Percentiles rank a stretch among this genome's conserved stretches.
phyloP scores from a whole-genome alignment of 1,284 basidiomycete genomes.

The Vanrija sp. region DNA sequence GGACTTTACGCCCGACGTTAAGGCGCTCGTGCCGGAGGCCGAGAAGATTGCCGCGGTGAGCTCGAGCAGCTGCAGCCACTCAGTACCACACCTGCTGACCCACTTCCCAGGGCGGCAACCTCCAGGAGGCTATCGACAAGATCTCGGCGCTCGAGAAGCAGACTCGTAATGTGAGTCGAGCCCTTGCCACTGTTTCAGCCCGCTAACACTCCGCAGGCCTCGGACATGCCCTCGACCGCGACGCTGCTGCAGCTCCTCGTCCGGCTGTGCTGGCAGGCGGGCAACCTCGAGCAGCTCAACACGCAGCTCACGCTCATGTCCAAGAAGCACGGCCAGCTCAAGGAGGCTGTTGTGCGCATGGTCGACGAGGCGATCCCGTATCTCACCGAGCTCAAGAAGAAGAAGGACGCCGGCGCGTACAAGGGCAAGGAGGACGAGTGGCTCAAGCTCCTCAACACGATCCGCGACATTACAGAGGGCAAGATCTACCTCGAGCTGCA shows the following conservation, averaged over 20 bases:
- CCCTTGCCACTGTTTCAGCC: background rate
- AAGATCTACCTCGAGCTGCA: constrained; percentile 99
- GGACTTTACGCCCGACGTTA: constrained; percentile 55
- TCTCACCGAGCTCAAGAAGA: constrained; percentile 62
- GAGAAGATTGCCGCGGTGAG: constrained; percentile 51
- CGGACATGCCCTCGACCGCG: constrained; percentile 86
- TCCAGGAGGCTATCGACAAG: constrained; percentile 84
- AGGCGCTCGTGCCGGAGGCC: constrained; percentile 50
- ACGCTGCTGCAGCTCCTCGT: no score
- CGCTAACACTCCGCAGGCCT: constrained; percentile 59
- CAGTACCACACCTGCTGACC: background rate
- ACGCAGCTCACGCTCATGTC: constrained; percentile 67
- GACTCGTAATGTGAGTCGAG: constrained; percentile 75
- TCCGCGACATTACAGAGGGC: constrained; percentile 90
- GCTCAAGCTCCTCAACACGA: constrained; percentile 81
- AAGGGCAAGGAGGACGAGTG: constrained; percentile 67
- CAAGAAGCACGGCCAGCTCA: constrained; percentile 98
- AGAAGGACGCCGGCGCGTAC: constrained; percentile 44
- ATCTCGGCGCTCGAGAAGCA: constrained; percentile 90
- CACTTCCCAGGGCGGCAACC: constrained; percentile 58
- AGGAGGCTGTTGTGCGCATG: constrained; percentile 82
- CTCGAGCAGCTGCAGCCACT: background rate
- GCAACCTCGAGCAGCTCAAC: constrained; percentile 67
- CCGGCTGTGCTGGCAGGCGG: constrained; percentile 53
- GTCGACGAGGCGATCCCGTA: constrained; percentile 80